Base-by-base conservation (phyloP, 148 eudicot species). In the Polygonum aviculare region DNA sequence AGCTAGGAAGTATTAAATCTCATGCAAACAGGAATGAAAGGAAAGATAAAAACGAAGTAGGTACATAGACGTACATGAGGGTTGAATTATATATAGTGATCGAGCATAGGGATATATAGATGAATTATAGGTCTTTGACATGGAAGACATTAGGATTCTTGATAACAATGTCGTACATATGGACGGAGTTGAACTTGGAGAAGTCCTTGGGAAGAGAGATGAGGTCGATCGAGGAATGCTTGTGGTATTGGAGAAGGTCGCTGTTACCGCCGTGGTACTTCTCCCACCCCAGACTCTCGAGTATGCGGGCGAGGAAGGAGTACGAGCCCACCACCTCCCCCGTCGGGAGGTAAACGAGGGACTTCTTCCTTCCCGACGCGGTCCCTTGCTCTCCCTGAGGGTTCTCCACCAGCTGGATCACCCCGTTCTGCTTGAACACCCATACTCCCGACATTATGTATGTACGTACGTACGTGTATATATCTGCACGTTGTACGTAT, bases 81-180 rank as follows among this genome's bases (percentile, higher is more conserved):
- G n/a, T n/a, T n/a, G n/a, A n/a, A n/a, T n/a, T n/a, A n/a, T n/a
- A n/a, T n/a, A n/a, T n/a, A n/a, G n/a, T n/a, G n/a, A n/a, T n/a
- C n/a, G n/a, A n/a, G n/a, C n/a, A n/a, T n/a, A n/a, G n/a, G n/a
- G n/a, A n/a, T n/a, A n/a, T n/a, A n/a, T n/a, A 49, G 3, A 15
- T 49, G 2, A 22, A 57, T 22, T 55, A 55, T 19, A 81, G 67
- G 65, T 94, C 91, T 75, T 91, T 82, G 50, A 91, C 98, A 81
- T 88, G 95, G 81, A 94, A 94, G 57, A 82, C 76, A 72, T 87
- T 90, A 0, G 93, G 88, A 72, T 91, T 94, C 79, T 94, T 94
- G 50, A 94, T 97, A 48, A 94, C 95, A 49, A 94, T 88, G 70
- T 91, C 98, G 77, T 80, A 94, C 98, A 94, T 94, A 72, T 94